These are phyloP conservation scores for Tetrahymena elliotti DNA, from an alignment of 73 alveolate species.

Conservation along the genomic window DNA sequence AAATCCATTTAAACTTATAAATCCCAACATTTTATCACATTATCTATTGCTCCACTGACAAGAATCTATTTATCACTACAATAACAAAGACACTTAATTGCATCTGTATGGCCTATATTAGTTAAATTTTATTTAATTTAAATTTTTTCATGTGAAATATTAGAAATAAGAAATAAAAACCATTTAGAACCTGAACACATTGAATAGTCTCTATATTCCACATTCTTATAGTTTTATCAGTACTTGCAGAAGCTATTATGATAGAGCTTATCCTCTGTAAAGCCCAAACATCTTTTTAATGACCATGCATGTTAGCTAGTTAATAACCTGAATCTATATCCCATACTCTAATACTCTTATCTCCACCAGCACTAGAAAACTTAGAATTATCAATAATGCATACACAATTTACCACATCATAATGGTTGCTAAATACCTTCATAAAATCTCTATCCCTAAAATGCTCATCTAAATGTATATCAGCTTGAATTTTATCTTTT, in stretches of 20 bases:
- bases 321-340: constrained; percentile 22
- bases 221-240: constrained; percentile 28
- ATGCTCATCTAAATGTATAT: neutral
- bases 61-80: constrained; percentile 8
- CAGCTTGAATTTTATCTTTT: neutral
- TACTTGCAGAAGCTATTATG: constrained; percentile 20
- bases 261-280: constrained; percentile 2
- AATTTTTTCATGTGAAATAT: neutral
- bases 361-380: constrained; percentile 28
- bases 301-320: constrained; percentile 25
- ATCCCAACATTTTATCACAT: constrained; percentile 12
- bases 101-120: constrained; percentile 8
- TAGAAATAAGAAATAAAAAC: neutral
- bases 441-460: neutral
- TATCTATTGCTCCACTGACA: constrained; percentile 26
- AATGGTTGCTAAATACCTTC: constrained; percentile 15
- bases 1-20: neutral
- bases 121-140: neutral
- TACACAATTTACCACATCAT: constrained; percentile 23
- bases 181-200: constrained; percentile 16
- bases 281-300: constrained; percentile 34
- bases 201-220: constrained; percentile 24
- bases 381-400: constrained; percentile 6
- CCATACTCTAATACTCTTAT: constrained; percentile 13
- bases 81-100: neutral